These are phyloP conservation scores for Russula compacta DNA, from an alignment of 768 basidiomycete species.

Conservation along the genomic window DNA sequence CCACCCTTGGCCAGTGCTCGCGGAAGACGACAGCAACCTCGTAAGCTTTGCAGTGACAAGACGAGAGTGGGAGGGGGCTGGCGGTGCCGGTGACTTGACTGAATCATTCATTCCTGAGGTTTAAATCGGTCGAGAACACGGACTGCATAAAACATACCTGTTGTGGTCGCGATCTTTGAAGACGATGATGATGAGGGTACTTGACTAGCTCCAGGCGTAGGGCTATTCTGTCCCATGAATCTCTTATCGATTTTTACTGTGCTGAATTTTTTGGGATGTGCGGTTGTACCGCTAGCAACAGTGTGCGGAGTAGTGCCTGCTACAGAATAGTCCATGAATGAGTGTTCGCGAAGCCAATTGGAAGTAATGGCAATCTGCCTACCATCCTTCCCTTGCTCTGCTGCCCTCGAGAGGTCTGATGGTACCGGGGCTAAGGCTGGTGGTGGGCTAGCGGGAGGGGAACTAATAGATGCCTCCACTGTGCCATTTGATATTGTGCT, in stretches of 20 bases:
- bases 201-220: constrained; percentile 42
- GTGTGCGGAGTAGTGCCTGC: constrained; percentile 12
- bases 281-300: constrained; percentile 24
- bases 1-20: constrained; percentile 60
- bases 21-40: constrained; percentile 46
- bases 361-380: constrained; percentile 1
- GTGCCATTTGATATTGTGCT: constrained; percentile 34
- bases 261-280: constrained; percentile 77
- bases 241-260: constrained; percentile 94
- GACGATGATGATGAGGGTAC: constrained; percentile 35
- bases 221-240: constrained; percentile 84
- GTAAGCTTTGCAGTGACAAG: constrained; percentile 86
- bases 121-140: not conserved
- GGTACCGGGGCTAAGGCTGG: not conserved
- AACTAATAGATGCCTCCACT: constrained; percentile 15
- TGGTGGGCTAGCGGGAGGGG: constrained; percentile 12
- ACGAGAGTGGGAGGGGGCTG: constrained; percentile 57
- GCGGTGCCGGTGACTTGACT: constrained; percentile 53
- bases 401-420: constrained; percentile 12
- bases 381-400: constrained; percentile 12
- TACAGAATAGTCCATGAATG: not conserved
- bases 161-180: constrained; percentile 42
- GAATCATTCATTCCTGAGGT: constrained; percentile 11
- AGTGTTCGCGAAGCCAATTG: not conserved
- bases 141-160: constrained; percentile 34